Conservation (phyloP, 306 rosid genomes). For the Corylus avellana region DNA sequence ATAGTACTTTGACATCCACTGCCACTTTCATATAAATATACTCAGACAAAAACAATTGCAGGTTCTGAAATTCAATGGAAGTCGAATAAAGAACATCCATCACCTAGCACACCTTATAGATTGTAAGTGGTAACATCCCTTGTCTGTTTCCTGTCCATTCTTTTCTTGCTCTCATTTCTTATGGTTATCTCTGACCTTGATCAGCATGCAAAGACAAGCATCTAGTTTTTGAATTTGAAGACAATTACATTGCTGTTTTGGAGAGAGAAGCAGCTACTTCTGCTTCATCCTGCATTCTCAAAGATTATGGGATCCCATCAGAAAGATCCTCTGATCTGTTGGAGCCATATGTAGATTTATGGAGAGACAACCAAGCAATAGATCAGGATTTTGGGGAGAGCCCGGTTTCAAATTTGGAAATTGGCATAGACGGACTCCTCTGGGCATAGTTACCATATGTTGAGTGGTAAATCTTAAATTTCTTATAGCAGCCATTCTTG, state of each 20-base stretch:
- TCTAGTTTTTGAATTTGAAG: constrained; percentile 86
- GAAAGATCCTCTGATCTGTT: constrained; percentile 82
- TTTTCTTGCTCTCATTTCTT: constrained; percentile 16
- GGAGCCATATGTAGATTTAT: constrained; percentile 66
- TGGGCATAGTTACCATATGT: constrained; percentile 51
- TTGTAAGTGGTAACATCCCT: constrained; percentile 51
- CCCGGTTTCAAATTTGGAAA: constrained; percentile 75
- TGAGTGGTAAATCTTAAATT: constrained; percentile 8
- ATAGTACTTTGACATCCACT: constrained; percentile 8
- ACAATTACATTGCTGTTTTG: constrained; percentile 72
- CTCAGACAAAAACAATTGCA: constrained; percentile 39
- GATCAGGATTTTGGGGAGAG: constrained; percentile 55
- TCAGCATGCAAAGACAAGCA: constrained; percentile 81
- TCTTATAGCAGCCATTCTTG: constrained; percentile 1
- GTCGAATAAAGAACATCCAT: constrained; percentile 68
- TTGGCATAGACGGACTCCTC: constrained; percentile 70
- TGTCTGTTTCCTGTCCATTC: constrained; percentile 5
- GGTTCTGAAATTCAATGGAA: constrained; percentile 86
- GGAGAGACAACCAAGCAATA: constrained; percentile 40
- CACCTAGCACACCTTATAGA: constrained; percentile 92
- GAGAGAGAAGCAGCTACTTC: constrained; percentile 70
- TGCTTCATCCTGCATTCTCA: constrained; percentile 69
- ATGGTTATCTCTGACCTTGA: constrained; percentile 29
- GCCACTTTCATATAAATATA: not conserved
- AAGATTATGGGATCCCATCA: constrained; percentile 80